Percentiles rank a stretch among this genome's conserved stretches.
These are phyloP conservation scores for Trichothecium sympodiale DNA, from an alignment of 2,329 filamentous ascomycete species.

Conservation along the genomic window DNA sequence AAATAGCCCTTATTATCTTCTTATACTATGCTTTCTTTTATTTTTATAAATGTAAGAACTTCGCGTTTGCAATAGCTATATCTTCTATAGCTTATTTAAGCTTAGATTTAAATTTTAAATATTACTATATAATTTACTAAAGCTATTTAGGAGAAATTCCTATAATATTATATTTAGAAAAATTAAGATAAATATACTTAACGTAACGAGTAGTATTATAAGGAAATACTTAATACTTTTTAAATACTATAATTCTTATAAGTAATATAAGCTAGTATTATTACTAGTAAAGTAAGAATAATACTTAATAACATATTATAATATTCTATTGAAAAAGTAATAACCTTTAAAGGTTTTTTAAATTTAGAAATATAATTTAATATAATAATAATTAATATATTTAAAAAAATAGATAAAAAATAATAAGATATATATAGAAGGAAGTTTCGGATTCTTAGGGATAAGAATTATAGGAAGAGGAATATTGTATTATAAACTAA, in stretches of 20 bases:
- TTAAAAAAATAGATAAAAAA: not conserved
- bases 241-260: not conserved
- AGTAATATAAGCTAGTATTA: not conserved
- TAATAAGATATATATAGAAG: slow-evolving; percentile 1
- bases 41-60: not conserved
- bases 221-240: not conserved
- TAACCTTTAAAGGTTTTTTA: not conserved
- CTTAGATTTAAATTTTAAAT: not conserved
- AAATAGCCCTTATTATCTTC: slow-evolving; percentile 3
- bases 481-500: not conserved
- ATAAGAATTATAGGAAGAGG: not conserved
- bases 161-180: not conserved
- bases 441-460: not conserved
- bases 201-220: not conserved
- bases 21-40: slow-evolving; percentile 4
- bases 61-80: too few species aligned
- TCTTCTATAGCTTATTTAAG: not conserved
- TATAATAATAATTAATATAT: not conserved
- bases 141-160: not conserved
- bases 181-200: not conserved
- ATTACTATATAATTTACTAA: not conserved
- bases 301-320: not conserved
- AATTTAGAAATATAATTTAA: not conserved
- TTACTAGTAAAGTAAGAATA: not conserved
- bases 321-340: not conserved